Percentiles rank a stretch among this genome's conserved stretches.
Evolutionary conservation across 2,329 filamentous ascomycete genomes (phyloP).

Genomic region (Alternaria sp.): DNA sequence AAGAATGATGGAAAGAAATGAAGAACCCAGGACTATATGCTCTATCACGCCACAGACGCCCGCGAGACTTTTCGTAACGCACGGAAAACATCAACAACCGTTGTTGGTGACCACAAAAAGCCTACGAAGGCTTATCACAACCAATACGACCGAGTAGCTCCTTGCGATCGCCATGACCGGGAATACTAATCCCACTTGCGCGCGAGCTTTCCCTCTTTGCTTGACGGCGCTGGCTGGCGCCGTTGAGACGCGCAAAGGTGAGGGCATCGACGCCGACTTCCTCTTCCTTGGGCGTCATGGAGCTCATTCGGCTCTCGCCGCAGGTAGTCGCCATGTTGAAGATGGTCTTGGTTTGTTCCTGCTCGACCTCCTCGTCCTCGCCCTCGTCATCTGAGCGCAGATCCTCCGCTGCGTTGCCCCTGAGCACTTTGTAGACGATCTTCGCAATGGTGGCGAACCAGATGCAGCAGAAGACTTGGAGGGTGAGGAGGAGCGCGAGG

Average conservation of each 20-base stretch:
- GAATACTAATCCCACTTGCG: slow-evolving; percentile 64
- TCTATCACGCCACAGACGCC: slow-evolving; percentile 3
- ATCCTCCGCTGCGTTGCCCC: slow-evolving; percentile 81
- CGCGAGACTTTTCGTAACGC: slow-evolving; percentile 11
- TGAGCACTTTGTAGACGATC: slow-evolving; percentile 80
- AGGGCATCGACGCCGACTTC: slow-evolving; percentile 77
- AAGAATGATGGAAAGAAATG: background rate
- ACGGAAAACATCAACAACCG: background rate
- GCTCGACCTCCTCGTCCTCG: slow-evolving; percentile 66
- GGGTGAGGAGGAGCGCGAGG: slow-evolving; percentile 73
- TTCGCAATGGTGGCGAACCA: slow-evolving; percentile 92
- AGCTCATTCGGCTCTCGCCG: slow-evolving; percentile 37
- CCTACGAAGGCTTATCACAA: slow-evolving; percentile 69
- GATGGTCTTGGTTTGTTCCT: slow-evolving; percentile 25
- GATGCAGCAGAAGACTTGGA: slow-evolving; percentile 80
- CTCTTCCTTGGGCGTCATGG: slow-evolving; percentile 65
- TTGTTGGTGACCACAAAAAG: background rate
- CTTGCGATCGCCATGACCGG: slow-evolving; percentile 77
- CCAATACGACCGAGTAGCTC: slow-evolving; percentile 82
- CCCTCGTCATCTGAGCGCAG: slow-evolving; percentile 85
- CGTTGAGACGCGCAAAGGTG: slow-evolving; percentile 62
- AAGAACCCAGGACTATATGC: background rate
- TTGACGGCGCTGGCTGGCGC: slow-evolving; percentile 56
- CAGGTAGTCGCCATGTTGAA: slow-evolving; percentile 38
- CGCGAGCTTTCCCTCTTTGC: slow-evolving; percentile 59